Evolutionary conservation across 2,329 filamentous ascomycete genomes (phyloP).

Genomic region (Talaromyces sp.): DNA sequence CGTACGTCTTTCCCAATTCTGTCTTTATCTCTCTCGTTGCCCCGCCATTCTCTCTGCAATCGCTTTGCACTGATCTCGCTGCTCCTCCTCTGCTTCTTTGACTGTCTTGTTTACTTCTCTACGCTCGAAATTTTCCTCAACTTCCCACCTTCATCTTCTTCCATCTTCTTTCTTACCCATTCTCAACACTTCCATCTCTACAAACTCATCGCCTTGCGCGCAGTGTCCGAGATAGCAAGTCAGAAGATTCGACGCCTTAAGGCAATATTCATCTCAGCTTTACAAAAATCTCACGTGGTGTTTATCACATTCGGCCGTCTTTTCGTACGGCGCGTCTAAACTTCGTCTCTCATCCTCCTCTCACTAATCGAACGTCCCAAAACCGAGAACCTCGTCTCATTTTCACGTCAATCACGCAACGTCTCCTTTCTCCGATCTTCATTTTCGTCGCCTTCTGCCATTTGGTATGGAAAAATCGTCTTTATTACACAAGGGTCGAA

Average conservation of each 20-base stretch:
- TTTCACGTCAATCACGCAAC: neutral
- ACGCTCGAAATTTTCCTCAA: neutral
- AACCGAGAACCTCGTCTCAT: neutral
- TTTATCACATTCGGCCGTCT: neutral
- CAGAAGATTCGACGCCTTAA: neutral
- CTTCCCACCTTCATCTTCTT: neutral
- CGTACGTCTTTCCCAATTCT: neutral
- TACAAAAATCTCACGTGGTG: neutral
- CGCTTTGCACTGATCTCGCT: neutral
- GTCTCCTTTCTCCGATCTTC: neutral
- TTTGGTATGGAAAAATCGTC: neutral
- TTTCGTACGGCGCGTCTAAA: slow-evolving; percentile 5
- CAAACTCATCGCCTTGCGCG: neutral
- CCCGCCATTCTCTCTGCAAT: neutral
- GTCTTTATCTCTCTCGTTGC: neutral
- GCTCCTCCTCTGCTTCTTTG: neutral
- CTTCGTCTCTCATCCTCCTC: neutral
- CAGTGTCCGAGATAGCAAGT: slow-evolving; percentile 1
- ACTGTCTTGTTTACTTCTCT: neutral
- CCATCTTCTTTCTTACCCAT: neutral
- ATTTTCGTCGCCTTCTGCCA: neutral
- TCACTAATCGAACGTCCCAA: neutral
- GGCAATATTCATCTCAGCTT: neutral
- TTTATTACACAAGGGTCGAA: neutral
- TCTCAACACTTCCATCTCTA: neutral